Conservation (phyloP, 148 eudicot genomes). For the Rhododendron henanense region DNA sequence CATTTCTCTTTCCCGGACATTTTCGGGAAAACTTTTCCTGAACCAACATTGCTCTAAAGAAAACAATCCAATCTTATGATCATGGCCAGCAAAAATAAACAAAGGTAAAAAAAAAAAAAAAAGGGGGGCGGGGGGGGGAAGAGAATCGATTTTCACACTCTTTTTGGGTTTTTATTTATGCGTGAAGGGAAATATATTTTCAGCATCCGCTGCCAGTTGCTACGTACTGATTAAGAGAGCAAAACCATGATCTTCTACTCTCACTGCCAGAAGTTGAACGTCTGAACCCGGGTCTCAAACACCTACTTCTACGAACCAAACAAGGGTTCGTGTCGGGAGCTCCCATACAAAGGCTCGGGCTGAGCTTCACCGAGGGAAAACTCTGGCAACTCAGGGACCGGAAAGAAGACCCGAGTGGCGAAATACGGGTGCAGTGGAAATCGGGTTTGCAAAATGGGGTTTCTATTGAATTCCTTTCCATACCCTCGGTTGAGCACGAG, state of each 20-base stretch:
- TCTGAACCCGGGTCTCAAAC: conserved; percentile 45
- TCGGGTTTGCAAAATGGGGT: conserved; percentile 56
- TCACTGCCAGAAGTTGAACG: conserved; percentile 54
- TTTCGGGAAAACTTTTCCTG: too few species aligned
- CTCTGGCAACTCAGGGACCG: conserved; percentile 60
- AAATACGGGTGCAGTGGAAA: conserved; percentile 19
- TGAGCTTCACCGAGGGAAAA: conserved; percentile 44
- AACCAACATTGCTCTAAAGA: background rate
- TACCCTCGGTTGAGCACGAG: conserved; percentile 44
- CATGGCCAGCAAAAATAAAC: background rate
- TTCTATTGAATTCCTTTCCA: conserved; percentile 23
- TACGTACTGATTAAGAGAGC: conserved; percentile 57
- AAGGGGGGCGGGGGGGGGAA: background rate
- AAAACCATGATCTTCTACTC: conserved; percentile 70
- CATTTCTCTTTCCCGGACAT: too few species aligned
- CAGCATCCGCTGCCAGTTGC: conserved; percentile 34
- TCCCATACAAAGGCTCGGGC: conserved; percentile 52
- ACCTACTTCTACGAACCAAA: conserved; percentile 32
- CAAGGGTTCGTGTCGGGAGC: conserved; percentile 42
- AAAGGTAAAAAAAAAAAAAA: background rate
- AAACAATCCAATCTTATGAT: background rate
- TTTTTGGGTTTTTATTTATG: background rate
- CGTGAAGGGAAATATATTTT: background rate
- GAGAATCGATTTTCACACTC: background rate
- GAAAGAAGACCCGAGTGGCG: conserved; percentile 45